Evolutionary conservation across 225 moss, liverwort and hornwort species (phyloP).

Genomic region (Anthoceros angustus): DNA sequence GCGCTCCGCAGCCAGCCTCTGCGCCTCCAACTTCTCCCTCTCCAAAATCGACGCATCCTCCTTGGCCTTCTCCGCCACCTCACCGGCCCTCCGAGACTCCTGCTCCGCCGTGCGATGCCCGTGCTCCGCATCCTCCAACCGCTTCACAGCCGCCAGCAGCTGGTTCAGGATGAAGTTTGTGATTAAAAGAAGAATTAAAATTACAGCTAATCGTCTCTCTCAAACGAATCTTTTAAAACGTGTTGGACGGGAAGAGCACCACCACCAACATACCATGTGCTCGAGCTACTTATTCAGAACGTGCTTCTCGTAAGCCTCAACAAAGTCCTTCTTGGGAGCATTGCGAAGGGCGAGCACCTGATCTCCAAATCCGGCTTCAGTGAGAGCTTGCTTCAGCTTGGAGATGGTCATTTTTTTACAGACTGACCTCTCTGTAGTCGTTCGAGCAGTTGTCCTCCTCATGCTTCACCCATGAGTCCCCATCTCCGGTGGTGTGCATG

Average conservation of each 20-base stretch:
- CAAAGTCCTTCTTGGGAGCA: conserved; percentile 47
- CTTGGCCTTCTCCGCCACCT: conserved; percentile 53
- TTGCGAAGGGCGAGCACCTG: conserved; percentile 53
- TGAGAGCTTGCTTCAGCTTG: conserved; percentile 62
- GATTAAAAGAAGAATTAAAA: too few species aligned
- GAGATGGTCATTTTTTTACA: conserved; percentile 47
- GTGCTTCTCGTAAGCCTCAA: conserved; percentile 45
- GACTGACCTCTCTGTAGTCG: conserved; percentile 24
- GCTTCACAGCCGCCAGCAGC: conserved; percentile 37
- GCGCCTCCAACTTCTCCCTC: conserved; percentile 53
- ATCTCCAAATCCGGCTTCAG: conserved; percentile 61
- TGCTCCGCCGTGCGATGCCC: conserved; percentile 29
- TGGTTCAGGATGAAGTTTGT: conserved; percentile 65
- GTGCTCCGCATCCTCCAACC: conserved; percentile 54
- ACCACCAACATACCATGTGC: too few species aligned
- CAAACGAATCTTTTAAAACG: too few species aligned
- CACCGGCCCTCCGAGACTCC: conserved; percentile 40
- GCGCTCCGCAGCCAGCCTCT: conserved; percentile 57
- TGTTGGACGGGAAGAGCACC: too few species aligned
- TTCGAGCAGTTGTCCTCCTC: conserved; percentile 30
- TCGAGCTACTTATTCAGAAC: conserved; percentile 22
- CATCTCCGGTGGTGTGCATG: conserved; percentile 27
- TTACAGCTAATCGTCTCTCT: too few species aligned
- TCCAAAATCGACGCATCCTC: conserved; percentile 37
- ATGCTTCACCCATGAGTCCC: conserved; percentile 21